These are phyloP conservation scores for Pythium monospermum DNA, from an alignment of 352 stramenopile species.

Conservation along the genomic window DNA sequence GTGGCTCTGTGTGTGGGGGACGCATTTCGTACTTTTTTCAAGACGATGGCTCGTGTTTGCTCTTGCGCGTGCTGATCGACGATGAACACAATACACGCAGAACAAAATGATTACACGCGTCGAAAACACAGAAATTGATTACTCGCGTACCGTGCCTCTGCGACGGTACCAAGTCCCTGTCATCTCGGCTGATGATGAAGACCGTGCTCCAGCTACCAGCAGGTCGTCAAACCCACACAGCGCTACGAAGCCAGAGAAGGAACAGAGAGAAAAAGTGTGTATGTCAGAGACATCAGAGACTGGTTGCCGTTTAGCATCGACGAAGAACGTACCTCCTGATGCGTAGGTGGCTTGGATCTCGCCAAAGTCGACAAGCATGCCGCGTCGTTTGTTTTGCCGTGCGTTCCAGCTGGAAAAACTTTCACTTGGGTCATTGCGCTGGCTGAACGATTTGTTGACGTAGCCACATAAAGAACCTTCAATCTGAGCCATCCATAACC, in stretches of 20 bases:
- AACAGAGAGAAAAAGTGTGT: neutral
- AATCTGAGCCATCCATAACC: constrained; percentile 25
- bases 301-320: too few species aligned
- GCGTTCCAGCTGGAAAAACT: constrained; percentile 49
- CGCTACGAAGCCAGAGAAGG: constrained; percentile 16
- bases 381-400: constrained; percentile 31
- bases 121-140: neutral
- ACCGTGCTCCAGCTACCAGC: constrained; percentile 1
- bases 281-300: neutral
- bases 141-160: constrained; percentile 10
- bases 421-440: constrained; percentile 30
- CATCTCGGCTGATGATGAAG: neutral
- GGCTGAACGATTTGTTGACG: constrained; percentile 54
- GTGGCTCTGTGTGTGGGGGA: neutral
- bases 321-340: constrained; percentile 37
- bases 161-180: constrained; percentile 20
- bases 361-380: constrained; percentile 59
- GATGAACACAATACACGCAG: neutral
- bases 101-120: neutral
- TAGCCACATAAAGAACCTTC: constrained; percentile 69
- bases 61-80: constrained; percentile 31
- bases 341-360: constrained; percentile 55
- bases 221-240: constrained; percentile 62
- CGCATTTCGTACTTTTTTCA: constrained; percentile 22
- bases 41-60: constrained; percentile 21